Evolutionary conservation across 768 basidiomycete species (phyloP).

Genomic region (Lanmaoa rubissima): DNA sequence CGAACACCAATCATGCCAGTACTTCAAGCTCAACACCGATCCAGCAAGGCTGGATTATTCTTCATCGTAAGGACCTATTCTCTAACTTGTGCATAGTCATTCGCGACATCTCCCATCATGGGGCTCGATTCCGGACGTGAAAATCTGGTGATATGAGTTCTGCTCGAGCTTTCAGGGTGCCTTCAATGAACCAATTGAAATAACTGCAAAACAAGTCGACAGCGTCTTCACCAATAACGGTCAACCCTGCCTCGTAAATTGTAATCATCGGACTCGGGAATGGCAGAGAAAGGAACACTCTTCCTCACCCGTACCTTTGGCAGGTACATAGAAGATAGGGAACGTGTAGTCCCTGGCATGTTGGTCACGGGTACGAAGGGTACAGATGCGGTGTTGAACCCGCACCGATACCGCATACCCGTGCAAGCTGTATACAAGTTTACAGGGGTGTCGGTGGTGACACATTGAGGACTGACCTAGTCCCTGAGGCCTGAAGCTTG

Average conservation of each 20-base stretch:
- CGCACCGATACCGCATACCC: no score
- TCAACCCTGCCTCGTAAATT: constrained; percentile 78
- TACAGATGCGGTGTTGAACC: no score
- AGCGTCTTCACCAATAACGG: constrained; percentile 83
- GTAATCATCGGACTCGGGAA: constrained; percentile 59
- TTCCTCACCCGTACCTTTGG: constrained; percentile 26
- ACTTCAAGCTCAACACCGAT: constrained; percentile 90
- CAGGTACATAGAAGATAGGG: neutral
- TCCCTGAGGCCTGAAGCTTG: no score
- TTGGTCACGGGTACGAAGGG: no score
- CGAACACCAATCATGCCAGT: constrained; percentile 82
- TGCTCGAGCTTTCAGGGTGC: constrained; percentile 85
- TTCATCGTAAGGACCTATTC: constrained; percentile 97
- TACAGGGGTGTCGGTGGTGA: no score
- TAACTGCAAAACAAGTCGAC: constrained; percentile 90
- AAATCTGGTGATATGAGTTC: constrained; percentile 89
- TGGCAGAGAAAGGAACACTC: constrained; percentile 31
- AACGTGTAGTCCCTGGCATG: no score
- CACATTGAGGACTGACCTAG: no score
- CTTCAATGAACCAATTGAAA: constrained; percentile 84
- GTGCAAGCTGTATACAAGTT: no score
- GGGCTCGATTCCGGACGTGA: constrained; percentile 91
- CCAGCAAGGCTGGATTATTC: constrained; percentile 72
- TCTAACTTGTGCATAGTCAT: constrained; percentile 70
- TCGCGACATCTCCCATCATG: constrained; percentile 87